Conservation (phyloP, 805 yeast species). For the Metschnikowia orientalis region DNA sequence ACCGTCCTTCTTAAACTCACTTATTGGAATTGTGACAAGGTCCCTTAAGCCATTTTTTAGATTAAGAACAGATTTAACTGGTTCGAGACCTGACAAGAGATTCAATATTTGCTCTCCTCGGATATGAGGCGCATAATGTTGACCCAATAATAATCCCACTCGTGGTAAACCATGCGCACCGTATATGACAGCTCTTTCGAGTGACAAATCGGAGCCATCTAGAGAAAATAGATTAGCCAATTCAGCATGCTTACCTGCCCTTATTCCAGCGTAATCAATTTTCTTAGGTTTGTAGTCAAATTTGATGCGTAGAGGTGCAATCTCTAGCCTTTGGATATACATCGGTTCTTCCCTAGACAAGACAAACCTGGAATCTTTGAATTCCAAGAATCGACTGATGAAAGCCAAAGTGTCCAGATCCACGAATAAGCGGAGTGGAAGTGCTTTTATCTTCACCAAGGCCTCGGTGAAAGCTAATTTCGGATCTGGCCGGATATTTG, state of each 20-base stretch:
- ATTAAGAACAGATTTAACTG: conserved; percentile 70
- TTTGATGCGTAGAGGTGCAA: conserved; percentile 56
- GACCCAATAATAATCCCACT: conserved; percentile 51
- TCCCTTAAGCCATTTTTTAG: conserved; percentile 77
- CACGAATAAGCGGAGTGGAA: conserved; percentile 78
- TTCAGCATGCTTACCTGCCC: conserved; percentile 84
- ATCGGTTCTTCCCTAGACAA: conserved; percentile 61
- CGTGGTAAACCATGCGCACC: conserved; percentile 75
- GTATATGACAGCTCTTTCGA: conserved; percentile 59
- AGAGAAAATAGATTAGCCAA: conserved; percentile 83
- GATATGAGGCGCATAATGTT: conserved; percentile 87
- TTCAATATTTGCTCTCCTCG: conserved; percentile 75
- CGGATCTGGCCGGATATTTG: conserved; percentile 61
- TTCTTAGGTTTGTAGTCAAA: conserved; percentile 91
- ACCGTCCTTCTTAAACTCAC: conserved; percentile 73
- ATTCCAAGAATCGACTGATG: conserved; percentile 71
- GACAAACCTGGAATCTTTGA: conserved; percentile 65
- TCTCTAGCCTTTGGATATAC: conserved; percentile 64
- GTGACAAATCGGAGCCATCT: conserved; percentile 74
- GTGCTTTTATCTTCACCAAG: conserved; percentile 46
- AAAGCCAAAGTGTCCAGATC: conserved; percentile 94
- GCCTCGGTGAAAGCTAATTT: conserved; percentile 66
- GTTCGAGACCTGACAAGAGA: conserved; percentile 78
- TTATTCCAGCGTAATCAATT: conserved; percentile 75
- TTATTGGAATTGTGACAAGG: conserved; percentile 65